A percentile compares a stretch with the other conserved stretches of the same genome.
Conservation (phyloP, 2,329 filamentous ascomycete genomes). For the Penicillium olsonii region DNA sequence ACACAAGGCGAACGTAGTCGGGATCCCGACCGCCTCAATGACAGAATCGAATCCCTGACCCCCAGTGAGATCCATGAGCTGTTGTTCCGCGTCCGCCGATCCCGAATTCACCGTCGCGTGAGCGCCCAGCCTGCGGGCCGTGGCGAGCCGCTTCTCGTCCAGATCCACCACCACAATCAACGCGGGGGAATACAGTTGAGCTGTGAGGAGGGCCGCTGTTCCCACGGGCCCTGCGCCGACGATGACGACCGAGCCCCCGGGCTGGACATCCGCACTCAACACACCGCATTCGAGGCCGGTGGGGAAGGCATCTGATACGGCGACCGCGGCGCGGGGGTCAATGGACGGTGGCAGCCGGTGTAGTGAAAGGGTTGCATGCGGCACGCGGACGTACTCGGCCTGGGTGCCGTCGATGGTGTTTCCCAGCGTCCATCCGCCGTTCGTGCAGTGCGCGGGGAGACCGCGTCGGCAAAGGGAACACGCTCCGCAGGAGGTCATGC, state of each 20-base stretch:
- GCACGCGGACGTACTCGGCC: conserved; percentile 59
- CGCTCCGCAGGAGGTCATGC: conserved; percentile 53
- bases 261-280: conserved; percentile 52
- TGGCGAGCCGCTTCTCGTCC: conserved; percentile 50
- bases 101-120: conserved; percentile 47
- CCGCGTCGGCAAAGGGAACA: conserved; percentile 55
- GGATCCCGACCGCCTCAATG: conserved; percentile 60
- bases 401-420: conserved; percentile 57
- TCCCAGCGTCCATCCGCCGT: conserved; percentile 58
- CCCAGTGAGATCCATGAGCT: conserved; percentile 49
- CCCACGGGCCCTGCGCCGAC: conserved; percentile 60
- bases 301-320: conserved; percentile 59
- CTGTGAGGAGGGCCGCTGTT: conserved; percentile 58
- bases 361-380: conserved; percentile 53
- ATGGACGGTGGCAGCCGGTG: conserved; percentile 47
- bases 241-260: conserved; percentile 55
- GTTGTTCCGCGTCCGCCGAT: conserved; percentile 35
- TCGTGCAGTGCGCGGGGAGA: conserved; percentile 56
- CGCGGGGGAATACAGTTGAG: conserved; percentile 56
- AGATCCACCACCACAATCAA: conserved; percentile 55
- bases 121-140: conserved; percentile 54
- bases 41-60: conserved; percentile 58
- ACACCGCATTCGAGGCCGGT: conserved; percentile 60
- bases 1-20: conserved; percentile 55
- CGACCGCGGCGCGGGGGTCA: conserved; percentile 48